phyloP scores from a whole-genome alignment of 148 eudicot genomes.

The Rhododendron simsii region DNA sequence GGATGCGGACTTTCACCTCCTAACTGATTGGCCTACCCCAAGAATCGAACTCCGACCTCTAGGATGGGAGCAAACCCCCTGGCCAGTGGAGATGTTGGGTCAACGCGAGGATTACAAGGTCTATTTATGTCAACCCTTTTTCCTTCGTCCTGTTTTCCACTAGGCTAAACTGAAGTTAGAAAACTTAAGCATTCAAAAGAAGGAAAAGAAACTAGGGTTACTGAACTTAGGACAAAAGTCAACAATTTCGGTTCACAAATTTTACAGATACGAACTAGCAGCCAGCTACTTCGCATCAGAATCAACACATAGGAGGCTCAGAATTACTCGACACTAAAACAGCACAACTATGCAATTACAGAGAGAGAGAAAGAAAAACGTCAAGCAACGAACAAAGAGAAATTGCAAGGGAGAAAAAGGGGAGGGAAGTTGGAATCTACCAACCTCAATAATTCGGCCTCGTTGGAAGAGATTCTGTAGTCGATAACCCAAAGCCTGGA shows the following conservation, averaged over 20 bases:
- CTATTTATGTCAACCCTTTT: not conserved
- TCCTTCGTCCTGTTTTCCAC: not conserved
- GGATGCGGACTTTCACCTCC: not conserved
- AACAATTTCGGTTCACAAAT: not conserved
- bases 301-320: not conserved
- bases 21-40: not conserved
- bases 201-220: slow-evolving; percentile 6
- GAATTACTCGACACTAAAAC: no score
- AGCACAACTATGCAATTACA: not conserved
- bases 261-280: not conserved
- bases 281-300: not conserved
- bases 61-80: not conserved
- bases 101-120: not conserved
- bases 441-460: slow-evolving; percentile 60
- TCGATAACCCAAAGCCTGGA: slow-evolving; percentile 76
- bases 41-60: not conserved
- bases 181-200: not conserved
- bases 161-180: not conserved
- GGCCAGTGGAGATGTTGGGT: not conserved
- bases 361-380: not conserved
- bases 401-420: not conserved
- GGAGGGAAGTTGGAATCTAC: not conserved
- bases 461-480: slow-evolving; percentile 52
- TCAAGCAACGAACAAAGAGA: not conserved
- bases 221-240: not conserved